Evolutionary conservation across 352 stramenopile genomes (phyloP).

Genomic region (Aphanomyces astaci): DNA sequence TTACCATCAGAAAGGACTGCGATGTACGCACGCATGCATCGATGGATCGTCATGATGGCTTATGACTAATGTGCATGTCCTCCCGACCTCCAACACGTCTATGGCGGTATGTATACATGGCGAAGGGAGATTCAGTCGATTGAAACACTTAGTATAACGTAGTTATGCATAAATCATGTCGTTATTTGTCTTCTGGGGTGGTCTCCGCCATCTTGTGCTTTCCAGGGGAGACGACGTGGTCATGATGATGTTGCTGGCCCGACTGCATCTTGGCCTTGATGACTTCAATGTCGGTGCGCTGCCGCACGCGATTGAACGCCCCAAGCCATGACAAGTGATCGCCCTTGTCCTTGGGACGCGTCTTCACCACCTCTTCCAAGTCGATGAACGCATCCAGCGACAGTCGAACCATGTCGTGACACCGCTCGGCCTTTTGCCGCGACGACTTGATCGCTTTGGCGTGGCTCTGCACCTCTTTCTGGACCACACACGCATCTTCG

Average conservation of each 20-base stretch:
- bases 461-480: slow-evolving; percentile 61
- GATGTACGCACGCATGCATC: too few relatives aligned
- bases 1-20: too few relatives aligned
- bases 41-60: too few relatives aligned
- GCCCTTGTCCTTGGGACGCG: neutral
- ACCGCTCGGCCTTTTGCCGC: slow-evolving; percentile 54
- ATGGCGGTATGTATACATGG: too few relatives aligned
- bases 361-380: slow-evolving; percentile 3
- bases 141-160: too few relatives aligned
- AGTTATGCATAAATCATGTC: too few relatives aligned
- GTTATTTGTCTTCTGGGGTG: neutral
- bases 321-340: slow-evolving; percentile 17
- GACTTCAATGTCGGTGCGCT: slow-evolving; percentile 13
- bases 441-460: slow-evolving; percentile 66
- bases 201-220: neutral
- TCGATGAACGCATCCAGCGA: slow-evolving; percentile 22
- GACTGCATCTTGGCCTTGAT: slow-evolving; percentile 18
- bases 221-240: neutral
- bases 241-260: neutral
- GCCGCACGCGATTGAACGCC: slow-evolving; percentile 18
- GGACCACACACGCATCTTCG: slow-evolving; percentile 65
- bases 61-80: too few relatives aligned
- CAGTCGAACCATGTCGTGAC: slow-evolving; percentile 8
- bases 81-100: too few relatives aligned
- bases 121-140: too few relatives aligned